Conservation (phyloP, 805 yeast genomes). For the Ogataea dorogensis region DNA sequence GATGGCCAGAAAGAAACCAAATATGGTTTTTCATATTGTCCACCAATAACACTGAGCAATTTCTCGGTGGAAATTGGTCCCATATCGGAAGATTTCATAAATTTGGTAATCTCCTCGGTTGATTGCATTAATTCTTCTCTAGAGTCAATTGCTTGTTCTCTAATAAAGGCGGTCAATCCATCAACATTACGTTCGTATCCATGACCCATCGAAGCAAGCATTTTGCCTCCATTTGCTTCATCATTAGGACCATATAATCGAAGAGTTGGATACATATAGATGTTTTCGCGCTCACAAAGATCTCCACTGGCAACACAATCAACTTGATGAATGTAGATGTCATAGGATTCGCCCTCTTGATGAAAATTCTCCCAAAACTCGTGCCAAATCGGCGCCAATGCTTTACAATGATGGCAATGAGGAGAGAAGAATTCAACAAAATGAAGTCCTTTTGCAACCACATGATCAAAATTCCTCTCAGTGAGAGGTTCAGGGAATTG, state of each 20-base stretch:
- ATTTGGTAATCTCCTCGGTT: slow-evolving; percentile 39
- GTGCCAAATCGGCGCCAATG: slow-evolving; percentile 81
- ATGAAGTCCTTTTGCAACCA: slow-evolving; percentile 54
- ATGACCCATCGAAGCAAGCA: slow-evolving; percentile 47
- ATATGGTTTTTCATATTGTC: slow-evolving; percentile 47
- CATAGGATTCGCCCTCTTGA: slow-evolving; percentile 45
- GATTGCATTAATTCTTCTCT: slow-evolving; percentile 44
- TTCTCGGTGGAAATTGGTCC: slow-evolving; percentile 34
- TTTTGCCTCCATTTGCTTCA: slow-evolving; percentile 36
- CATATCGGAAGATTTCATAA: slow-evolving; percentile 10
- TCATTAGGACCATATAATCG: slow-evolving; percentile 64
- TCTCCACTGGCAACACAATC: slow-evolving; percentile 88
- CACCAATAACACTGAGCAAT: slow-evolving; percentile 49
- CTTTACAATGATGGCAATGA: slow-evolving; percentile 78
- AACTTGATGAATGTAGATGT: slow-evolving; percentile 67
- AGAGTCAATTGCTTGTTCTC: slow-evolving; percentile 44
- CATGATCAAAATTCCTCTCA: slow-evolving; percentile 46
- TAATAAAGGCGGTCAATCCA: slow-evolving; percentile 51
- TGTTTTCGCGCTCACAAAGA: slow-evolving; percentile 66
- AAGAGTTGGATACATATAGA: slow-evolving; percentile 67
- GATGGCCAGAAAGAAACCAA: slow-evolving; percentile 70
- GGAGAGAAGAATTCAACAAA: slow-evolving; percentile 91
- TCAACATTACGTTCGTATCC: slow-evolving; percentile 46
- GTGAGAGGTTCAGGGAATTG: slow-evolving; percentile 52
- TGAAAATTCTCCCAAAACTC: slow-evolving; percentile 53